Conservation (phyloP, 768 basidiomycete species). For the Mycena vulgaris region DNA sequence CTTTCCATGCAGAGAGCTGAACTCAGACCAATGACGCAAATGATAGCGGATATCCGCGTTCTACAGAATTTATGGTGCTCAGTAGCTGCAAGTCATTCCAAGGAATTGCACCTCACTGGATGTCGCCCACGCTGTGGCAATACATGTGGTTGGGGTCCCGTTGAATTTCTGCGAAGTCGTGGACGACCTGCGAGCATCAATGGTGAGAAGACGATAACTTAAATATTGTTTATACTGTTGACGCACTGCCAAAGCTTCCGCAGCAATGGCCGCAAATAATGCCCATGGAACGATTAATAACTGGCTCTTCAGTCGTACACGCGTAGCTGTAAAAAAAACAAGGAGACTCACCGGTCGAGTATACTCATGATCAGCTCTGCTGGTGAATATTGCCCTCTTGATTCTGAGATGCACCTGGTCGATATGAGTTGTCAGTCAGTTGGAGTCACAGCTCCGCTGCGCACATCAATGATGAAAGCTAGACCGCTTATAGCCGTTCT, state of each 20-base stretch:
- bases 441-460: too few species aligned
- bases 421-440: background rate
- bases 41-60: slow-evolving; percentile 3
- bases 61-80: too few species aligned
- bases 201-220: background rate
- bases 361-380: background rate
- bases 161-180: slow-evolving; percentile 16
- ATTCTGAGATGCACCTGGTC: slow-evolving; percentile 13
- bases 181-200: slow-evolving; percentile 23
- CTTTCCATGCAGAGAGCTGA: slow-evolving; percentile 4
- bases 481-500: slow-evolving; percentile 24
- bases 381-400: slow-evolving; percentile 1
- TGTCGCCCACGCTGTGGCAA: slow-evolving; percentile 5
- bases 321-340: background rate
- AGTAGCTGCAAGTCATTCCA: too few species aligned
- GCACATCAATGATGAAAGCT: slow-evolving; percentile 25
- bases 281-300: slow-evolving; percentile 15
- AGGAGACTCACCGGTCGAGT: background rate
- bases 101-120: too few species aligned
- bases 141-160: slow-evolving; percentile 24
- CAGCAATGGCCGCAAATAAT: slow-evolving; percentile 8
- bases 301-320: slow-evolving; percentile 4
- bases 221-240: too few species aligned
- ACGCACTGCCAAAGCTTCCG: slow-evolving; percentile 16
- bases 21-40: slow-evolving; percentile 21